Base-by-base conservation (phyloP, 441 rosid species). In the Biscutella laevigata region DNA sequence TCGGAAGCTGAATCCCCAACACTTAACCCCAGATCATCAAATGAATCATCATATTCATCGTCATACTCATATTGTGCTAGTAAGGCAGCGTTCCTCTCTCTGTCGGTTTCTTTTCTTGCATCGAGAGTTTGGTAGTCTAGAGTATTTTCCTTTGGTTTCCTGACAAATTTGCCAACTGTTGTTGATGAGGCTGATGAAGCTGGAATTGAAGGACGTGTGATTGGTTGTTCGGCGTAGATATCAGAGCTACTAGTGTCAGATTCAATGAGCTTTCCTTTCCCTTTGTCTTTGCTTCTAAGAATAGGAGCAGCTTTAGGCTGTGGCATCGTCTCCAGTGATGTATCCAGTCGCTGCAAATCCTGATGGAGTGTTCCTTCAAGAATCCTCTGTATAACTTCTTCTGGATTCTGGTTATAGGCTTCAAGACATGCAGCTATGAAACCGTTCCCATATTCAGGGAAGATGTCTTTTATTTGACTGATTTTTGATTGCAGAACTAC, bases 1-100 rank as follows among this genome's bases (percentile, higher is more conserved):
- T 81, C 95, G 1, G 77, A 50, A 53, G 83, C 88, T 0, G 89
- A 70, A 29, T 79, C 99, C 6, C 44, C 80, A 56, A 83, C 74
- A 55, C 86, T 82, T 22, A 79, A 71, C 22, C 97, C 98, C 24
- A 88, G 77, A 61, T 92, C 99, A 74, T 92, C 97, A 42, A 88
- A 92, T 40, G 98, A 92, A 66, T 92, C 98, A 34, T 92, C 97
- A 37, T 92, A 92, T 63, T 92, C 98, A 53, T 92, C 98, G 19
- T 92, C 97, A 1, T 92, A 92, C 66, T 92, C 98, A 0, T 86
- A 88, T 37, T 81, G 97, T 35, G 81, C 81, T 60, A 76, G 53
- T 32, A 86, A 62, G 27, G 94, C 86, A 4, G 64, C 71, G 29
- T 75, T 75, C 56, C 71, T 79, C 15, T 71, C 80, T 20, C 57